phyloP scores from a whole-genome alignment of 2,329 filamentous ascomycete genomes.

The Colletotrichum aenigma region DNA sequence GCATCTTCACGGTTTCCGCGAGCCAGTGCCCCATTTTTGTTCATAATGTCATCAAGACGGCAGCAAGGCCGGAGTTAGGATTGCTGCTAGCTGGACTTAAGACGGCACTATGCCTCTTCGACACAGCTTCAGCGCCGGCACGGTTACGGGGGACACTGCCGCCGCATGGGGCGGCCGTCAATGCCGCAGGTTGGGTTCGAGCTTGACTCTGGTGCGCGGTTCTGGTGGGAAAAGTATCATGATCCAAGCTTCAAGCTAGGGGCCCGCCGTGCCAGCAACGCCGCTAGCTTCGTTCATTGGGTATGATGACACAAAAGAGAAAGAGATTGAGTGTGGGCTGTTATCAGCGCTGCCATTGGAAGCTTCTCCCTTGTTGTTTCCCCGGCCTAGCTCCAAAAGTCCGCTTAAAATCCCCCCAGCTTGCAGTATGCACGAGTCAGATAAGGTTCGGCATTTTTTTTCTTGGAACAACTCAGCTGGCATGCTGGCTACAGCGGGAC shows the following conservation, averaged over 20 bases:
- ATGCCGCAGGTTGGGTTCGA: background rate
- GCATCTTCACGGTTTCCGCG: background rate
- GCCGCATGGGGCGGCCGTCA: background rate
- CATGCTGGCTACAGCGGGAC: background rate
- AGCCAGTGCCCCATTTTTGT: background rate
- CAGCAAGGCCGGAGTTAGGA: background rate
- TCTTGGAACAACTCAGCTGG: background rate
- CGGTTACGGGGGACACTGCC: background rate
- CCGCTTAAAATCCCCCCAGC: background rate
- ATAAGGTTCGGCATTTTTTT: background rate
- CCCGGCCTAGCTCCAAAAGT: background rate
- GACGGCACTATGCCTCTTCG: background rate
- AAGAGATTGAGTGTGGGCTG: background rate
- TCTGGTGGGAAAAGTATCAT: background rate
- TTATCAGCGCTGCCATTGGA: background rate
- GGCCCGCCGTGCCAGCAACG: background rate
- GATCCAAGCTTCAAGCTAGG: background rate
- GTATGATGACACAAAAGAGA: conserved; percentile 1
- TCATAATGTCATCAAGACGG: conserved; percentile 6
- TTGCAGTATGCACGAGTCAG: conserved; percentile 1
- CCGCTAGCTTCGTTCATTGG: background rate
- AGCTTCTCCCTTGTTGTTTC: background rate
- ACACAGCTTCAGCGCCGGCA: background rate
- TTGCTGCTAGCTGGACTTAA: conserved; percentile 6
- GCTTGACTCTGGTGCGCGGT: background rate